These are phyloP conservation scores for Hygrophorus russula DNA, from an alignment of 768 basidiomycete species.

Conservation along the genomic window DNA sequence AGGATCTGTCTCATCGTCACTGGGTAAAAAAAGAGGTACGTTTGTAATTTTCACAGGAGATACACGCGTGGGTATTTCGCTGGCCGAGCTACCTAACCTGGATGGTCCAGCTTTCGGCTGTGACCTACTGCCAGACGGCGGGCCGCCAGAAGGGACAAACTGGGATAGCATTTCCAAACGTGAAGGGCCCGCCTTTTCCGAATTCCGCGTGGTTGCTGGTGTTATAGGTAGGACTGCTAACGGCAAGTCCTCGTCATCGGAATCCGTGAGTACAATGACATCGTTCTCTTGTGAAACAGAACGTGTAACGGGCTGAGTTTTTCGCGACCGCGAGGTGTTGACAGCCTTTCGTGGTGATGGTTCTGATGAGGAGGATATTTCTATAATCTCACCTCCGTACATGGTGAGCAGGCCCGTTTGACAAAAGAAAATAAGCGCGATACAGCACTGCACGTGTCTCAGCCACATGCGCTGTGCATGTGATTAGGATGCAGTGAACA, in stretches of 20 bases:
- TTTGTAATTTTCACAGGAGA: not conserved
- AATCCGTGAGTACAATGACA: slow-evolving; percentile 43
- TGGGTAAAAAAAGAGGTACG: slow-evolving; percentile 23
- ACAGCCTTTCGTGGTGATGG: not conserved
- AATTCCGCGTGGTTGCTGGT: not conserved
- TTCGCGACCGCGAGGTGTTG: not conserved
- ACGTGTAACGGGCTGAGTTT: not conserved
- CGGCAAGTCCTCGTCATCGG: slow-evolving; percentile 25
- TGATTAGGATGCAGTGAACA: too few relatives aligned
- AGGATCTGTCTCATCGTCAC: slow-evolving; percentile 27
- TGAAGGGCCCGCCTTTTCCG: slow-evolving; percentile 6
- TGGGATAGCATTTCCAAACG: not conserved
- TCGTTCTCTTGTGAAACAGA: not conserved
- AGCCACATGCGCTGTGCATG: too few relatives aligned
- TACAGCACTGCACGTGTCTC: too few relatives aligned
- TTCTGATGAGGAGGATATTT: slow-evolving; percentile 5
- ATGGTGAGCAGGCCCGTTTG: too few relatives aligned
- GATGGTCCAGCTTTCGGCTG: slow-evolving; percentile 8
- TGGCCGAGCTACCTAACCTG: slow-evolving; percentile 6
- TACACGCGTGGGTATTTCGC: slow-evolving; percentile 3
- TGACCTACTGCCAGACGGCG: not conserved
- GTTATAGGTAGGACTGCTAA: not conserved
- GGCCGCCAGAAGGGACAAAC: not conserved
- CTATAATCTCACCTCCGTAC: slow-evolving; percentile 3
- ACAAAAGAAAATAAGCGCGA: too few relatives aligned